Evolutionary conservation across 179 eudicot species (phyloP).

Genomic region (Silene coronaria): DNA sequence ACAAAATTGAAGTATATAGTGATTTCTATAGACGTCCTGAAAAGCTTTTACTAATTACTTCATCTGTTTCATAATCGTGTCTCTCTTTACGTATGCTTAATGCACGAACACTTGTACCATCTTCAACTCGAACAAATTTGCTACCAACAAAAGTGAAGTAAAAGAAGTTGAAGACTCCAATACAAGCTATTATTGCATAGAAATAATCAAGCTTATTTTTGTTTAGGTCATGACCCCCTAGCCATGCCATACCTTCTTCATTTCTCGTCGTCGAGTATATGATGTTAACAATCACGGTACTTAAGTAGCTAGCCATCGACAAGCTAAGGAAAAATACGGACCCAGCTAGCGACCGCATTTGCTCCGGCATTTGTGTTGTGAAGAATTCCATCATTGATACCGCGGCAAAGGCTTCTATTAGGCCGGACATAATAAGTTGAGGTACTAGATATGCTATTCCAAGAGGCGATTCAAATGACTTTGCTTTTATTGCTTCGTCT

Average conservation of each 20-base stretch:
- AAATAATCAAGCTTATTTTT: constrained; percentile 48
- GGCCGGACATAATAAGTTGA: constrained; percentile 48
- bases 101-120: background rate
- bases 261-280: constrained; percentile 28
- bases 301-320: constrained; percentile 51
- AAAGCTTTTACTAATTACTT: constrained; percentile 5
- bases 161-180: constrained; percentile 38
- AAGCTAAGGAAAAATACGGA: constrained; percentile 50
- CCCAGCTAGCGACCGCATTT: constrained; percentile 63
- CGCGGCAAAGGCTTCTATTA: constrained; percentile 55
- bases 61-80: background rate
- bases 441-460: constrained; percentile 35
- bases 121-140: constrained; percentile 29
- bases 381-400: constrained; percentile 63
- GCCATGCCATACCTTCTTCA: constrained; percentile 39
- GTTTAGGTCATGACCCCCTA: constrained; percentile 72
- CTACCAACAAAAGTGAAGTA: constrained; percentile 49
- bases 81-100: background rate
- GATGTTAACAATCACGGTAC: constrained; percentile 41
- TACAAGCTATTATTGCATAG: constrained; percentile 41
- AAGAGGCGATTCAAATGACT: constrained; percentile 43
- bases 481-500: constrained; percentile 28
- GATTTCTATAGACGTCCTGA: background rate
- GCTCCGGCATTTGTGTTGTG: constrained; percentile 52
- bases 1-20: background rate